A percentile compares a stretch with the other conserved stretches of the same genome.
Conservation (phyloP, 768 basidiomycete genomes). For the Lenzites betulinus region DNA sequence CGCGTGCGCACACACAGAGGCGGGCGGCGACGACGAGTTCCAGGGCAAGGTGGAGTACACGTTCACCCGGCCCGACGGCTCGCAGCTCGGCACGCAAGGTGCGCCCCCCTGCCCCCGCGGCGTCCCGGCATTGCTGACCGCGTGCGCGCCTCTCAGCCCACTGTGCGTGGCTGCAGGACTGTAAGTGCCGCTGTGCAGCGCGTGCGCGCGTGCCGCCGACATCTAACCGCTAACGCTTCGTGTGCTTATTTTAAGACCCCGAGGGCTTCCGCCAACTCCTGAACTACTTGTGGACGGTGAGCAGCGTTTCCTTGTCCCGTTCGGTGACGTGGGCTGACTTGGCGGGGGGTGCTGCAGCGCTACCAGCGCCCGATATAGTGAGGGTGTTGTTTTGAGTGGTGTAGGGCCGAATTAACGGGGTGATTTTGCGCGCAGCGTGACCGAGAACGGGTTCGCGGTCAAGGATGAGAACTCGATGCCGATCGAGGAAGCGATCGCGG, state of each 20-base stretch:
- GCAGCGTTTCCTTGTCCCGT: conserved; percentile 2
- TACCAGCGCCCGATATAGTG: conserved; percentile 59
- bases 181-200: conserved; percentile 37
- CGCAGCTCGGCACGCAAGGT: conserved; percentile 69
- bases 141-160: conserved; percentile 42
- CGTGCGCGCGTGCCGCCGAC: background rate
- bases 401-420: background rate
- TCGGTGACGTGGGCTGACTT: background rate
- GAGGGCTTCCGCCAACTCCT: conserved; percentile 69
- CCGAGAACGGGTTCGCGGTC: conserved; percentile 74
- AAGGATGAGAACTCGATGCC: conserved; percentile 61
- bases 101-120: conserved; percentile 17
- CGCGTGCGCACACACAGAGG: conserved; percentile 40
- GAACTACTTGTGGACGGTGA: conserved; percentile 70
- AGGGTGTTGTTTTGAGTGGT: conserved; percentile 14
- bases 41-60: conserved; percentile 67
- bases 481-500: conserved; percentile 53
- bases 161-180: conserved; percentile 67
- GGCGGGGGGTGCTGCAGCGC: conserved; percentile 31
- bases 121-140: background rate
- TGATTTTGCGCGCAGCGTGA: conserved; percentile 46
- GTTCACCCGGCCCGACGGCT: conserved; percentile 67
- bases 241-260: conserved; percentile 46
- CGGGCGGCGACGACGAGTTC: conserved; percentile 69
- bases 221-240: conserved; percentile 19